Conservation (phyloP, 805 yeast genomes). For the Ogataea minuta region DNA sequence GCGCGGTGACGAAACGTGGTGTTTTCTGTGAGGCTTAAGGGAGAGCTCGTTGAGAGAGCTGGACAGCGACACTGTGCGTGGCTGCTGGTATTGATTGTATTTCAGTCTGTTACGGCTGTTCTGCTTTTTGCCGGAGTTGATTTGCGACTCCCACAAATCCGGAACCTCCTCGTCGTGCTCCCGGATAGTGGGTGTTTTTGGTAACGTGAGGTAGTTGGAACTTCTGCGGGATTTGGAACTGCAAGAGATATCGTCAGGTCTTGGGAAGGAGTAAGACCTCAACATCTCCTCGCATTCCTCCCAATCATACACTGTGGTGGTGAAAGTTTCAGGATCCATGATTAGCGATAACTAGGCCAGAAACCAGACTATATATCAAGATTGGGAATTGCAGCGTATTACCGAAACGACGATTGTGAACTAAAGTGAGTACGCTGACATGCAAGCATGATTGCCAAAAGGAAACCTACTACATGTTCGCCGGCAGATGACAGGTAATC, state of each 20-base stretch:
- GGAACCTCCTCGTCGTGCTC: conserved; percentile 6
- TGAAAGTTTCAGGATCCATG: conserved; percentile 5
- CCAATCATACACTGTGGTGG: conserved; percentile 12
- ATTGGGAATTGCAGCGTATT: too few relatives aligned
- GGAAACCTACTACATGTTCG: too few relatives aligned
- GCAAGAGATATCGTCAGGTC: conserved; percentile 1
- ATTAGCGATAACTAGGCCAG: neutral
- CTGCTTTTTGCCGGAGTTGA: neutral
- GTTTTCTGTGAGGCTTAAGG: conserved; percentile 9
- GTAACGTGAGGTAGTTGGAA: conserved; percentile 7
- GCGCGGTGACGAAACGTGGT: conserved; percentile 5
- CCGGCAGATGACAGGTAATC: too few relatives aligned
- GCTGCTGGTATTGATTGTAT: conserved; percentile 11
- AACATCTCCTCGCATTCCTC: conserved; percentile 12
- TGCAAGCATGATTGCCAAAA: too few relatives aligned
- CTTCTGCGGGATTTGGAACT: conserved; percentile 5
- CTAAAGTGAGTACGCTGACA: too few relatives aligned
- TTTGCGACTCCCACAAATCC: neutral
- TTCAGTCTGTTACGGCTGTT: conserved; percentile 8
- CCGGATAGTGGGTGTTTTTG: conserved; percentile 17
- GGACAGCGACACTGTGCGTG: conserved; percentile 6
- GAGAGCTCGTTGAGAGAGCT: conserved; percentile 5
- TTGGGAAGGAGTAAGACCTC: conserved; percentile 14
- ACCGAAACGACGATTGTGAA: too few relatives aligned
- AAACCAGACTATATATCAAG: too few relatives aligned